Conservation (phyloP, 2,329 filamentous ascomycete species). For the Leptographium radiaticola region DNA sequence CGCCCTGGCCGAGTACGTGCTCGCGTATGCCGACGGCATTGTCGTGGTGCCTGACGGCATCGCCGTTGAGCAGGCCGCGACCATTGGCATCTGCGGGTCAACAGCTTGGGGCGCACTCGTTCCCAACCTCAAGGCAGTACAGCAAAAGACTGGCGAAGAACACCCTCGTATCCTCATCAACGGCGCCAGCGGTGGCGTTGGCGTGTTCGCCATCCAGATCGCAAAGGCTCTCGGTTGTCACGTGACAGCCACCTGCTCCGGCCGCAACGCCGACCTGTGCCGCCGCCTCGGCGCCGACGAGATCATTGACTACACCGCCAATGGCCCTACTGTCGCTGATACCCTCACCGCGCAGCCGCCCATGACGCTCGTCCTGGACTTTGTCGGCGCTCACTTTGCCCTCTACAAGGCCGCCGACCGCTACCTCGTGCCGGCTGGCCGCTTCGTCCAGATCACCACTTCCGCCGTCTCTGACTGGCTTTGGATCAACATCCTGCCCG, state of each 20-base stretch:
- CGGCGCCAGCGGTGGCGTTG: constrained; percentile 24
- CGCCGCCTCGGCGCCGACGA: constrained; percentile 22
- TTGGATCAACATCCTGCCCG: constrained; percentile 8
- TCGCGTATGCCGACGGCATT: constrained; percentile 2
- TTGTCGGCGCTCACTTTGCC: constrained; percentile 10
- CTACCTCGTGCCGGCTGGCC: constrained; percentile 11
- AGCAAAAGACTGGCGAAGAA: neutral
- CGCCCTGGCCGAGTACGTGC: constrained; percentile 11
- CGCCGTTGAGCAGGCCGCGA: constrained; percentile 13
- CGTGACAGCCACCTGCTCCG: constrained; percentile 23
- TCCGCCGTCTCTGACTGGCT: neutral
- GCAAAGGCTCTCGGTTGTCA: constrained; percentile 20
- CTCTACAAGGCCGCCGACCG: constrained; percentile 13
- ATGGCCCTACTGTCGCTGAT: neutral
- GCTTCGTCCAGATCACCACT: constrained; percentile 13
- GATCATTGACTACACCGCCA: constrained; percentile 21
- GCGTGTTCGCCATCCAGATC: constrained; percentile 24
- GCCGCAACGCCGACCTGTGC: constrained; percentile 20
- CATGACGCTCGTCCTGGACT: constrained; percentile 18
- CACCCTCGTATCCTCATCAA: constrained; percentile 18
- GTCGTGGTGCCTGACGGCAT: constrained; percentile 9
- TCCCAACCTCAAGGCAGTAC: constrained; percentile 4
- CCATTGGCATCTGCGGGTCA: constrained; percentile 12
- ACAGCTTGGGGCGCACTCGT: constrained; percentile 15
- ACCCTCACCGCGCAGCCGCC: constrained; percentile 2